Evolutionary conservation across 352 stramenopile genomes (phyloP).

Genomic region (Pythium guiyangense): DNA sequence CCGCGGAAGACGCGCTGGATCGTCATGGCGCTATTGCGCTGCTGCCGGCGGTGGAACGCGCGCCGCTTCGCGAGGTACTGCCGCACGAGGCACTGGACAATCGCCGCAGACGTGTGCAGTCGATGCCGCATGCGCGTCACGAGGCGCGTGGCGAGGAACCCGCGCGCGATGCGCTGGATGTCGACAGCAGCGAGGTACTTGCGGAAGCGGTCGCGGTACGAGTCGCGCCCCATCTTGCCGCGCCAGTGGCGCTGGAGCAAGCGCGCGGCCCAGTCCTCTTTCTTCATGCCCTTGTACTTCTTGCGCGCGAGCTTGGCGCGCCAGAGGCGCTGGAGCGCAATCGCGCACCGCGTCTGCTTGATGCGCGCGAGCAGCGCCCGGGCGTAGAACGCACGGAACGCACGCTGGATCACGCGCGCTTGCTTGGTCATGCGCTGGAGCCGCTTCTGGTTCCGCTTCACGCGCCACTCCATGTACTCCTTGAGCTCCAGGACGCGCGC

Average conservation of each 20-base stretch:
- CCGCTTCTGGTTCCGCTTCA: constrained; percentile 92
- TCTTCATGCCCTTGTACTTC: constrained; percentile 72
- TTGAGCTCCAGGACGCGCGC: constrained; percentile 73
- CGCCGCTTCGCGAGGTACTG: constrained; percentile 47
- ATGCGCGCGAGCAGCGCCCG: constrained; percentile 77
- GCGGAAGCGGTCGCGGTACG: constrained; percentile 67
- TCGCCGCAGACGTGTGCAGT: constrained; percentile 48
- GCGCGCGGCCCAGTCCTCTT: constrained; percentile 87
- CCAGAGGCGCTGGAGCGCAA: constrained; percentile 87
- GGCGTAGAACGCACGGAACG: constrained; percentile 86
- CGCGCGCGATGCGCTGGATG: constrained; percentile 87
- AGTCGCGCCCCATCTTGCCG: constrained; percentile 83
- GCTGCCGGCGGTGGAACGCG: constrained; percentile 40
- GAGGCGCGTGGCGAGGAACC: constrained; percentile 50
- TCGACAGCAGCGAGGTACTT: constrained; percentile 75
- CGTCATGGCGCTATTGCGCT: constrained; percentile 54
- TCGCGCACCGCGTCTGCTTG: constrained; percentile 65
- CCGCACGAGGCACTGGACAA: constrained; percentile 82
- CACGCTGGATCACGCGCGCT: constrained; percentile 86
- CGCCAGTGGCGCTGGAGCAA: constrained; percentile 91
- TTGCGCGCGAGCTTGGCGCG: constrained; percentile 76
- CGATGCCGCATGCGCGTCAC: constrained; percentile 51
- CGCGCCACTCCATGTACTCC: constrained; percentile 96
- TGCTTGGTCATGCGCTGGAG: constrained; percentile 84
- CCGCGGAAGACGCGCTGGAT: constrained; percentile 91